These are phyloP conservation scores for Colletotrichum sp. DNA, from an alignment of 2,329 filamentous ascomycete genomes.

Conservation along the genomic window DNA sequence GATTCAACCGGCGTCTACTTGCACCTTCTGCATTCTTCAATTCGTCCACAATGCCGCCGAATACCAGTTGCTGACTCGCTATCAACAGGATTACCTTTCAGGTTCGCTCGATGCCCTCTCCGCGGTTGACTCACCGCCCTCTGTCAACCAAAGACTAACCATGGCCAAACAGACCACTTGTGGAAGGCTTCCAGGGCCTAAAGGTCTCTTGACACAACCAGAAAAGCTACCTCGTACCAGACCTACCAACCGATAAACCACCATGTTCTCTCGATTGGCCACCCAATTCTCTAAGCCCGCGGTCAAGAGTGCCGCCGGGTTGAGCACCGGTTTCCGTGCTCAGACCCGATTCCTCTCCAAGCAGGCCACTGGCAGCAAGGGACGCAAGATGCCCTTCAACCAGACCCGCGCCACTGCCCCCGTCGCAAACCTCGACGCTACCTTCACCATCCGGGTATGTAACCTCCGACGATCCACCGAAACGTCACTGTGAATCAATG, in stretches of 20 bases:
- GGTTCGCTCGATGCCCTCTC: conserved; percentile 52
- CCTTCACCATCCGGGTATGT: conserved; percentile 89
- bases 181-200: conserved; percentile 58
- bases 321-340: conserved; percentile 32
- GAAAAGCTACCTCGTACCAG: neutral
- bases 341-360: conserved; percentile 44
- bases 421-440: conserved; percentile 78
- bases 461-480: neutral
- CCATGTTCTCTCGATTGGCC: conserved; percentile 67
- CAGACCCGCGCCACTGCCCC: conserved; percentile 66
- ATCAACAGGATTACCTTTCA: conserved; percentile 74
- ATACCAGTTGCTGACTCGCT: conserved; percentile 44
- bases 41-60: neutral
- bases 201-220: conserved; percentile 30
- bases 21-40: neutral
- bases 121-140: conserved; percentile 46
- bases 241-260: conserved; percentile 28
- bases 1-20: neutral
- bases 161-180: conserved; percentile 50
- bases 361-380: conserved; percentile 65
- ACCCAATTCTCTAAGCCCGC: conserved; percentile 58
- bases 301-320: conserved; percentile 47
- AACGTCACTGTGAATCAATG: neutral
- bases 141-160: conserved; percentile 31
- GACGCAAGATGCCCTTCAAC: conserved; percentile 68